These are phyloP conservation scores for Ceratocystis cacaofunesta DNA, from an alignment of 2,329 filamentous ascomycete species.

Conservation along the genomic window DNA sequence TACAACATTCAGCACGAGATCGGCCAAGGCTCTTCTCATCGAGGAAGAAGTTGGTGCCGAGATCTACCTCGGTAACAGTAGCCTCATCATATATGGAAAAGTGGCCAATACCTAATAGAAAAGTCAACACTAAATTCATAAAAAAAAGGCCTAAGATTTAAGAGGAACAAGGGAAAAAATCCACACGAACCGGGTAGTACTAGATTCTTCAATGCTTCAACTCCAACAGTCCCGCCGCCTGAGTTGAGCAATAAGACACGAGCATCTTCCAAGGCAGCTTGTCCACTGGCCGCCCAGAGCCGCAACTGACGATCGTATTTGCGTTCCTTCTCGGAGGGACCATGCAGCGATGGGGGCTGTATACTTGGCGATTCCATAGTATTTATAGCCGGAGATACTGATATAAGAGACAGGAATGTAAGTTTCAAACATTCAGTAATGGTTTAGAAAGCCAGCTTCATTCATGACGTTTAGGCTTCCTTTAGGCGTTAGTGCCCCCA, in stretches of 20 bases:
- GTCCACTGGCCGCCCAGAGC: slow-evolving; percentile 85
- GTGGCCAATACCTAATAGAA: slow-evolving; percentile 57
- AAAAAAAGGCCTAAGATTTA: neutral
- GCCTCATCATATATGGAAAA: slow-evolving; percentile 83
- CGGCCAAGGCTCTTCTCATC: slow-evolving; percentile 64
- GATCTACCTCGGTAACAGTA: slow-evolving; percentile 61
- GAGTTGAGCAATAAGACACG: slow-evolving; percentile 86
- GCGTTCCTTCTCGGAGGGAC: slow-evolving; percentile 47
- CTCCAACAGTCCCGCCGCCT: slow-evolving; percentile 69
- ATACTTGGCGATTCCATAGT: slow-evolving; percentile 24
- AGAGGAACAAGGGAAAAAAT: neutral
- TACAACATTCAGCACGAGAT: slow-evolving; percentile 62
- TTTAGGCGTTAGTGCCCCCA: neutral
- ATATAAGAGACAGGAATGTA: neutral
- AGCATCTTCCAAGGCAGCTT: slow-evolving; percentile 76
- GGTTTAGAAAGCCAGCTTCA: neutral
- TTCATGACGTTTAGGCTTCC: neutral
- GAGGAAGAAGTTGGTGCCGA: slow-evolving; percentile 95
- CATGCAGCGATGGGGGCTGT: slow-evolving; percentile 17
- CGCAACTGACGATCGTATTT: slow-evolving; percentile 93
- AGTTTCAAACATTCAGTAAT: neutral
- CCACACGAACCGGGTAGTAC: slow-evolving; percentile 58
- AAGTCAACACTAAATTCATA: neutral
- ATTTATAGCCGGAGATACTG: neutral
- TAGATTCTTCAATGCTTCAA: slow-evolving; percentile 94